Evolutionary conservation across 1,284 basidiomycete species (phyloP).

Genomic region (Golubevia sp.): DNA sequence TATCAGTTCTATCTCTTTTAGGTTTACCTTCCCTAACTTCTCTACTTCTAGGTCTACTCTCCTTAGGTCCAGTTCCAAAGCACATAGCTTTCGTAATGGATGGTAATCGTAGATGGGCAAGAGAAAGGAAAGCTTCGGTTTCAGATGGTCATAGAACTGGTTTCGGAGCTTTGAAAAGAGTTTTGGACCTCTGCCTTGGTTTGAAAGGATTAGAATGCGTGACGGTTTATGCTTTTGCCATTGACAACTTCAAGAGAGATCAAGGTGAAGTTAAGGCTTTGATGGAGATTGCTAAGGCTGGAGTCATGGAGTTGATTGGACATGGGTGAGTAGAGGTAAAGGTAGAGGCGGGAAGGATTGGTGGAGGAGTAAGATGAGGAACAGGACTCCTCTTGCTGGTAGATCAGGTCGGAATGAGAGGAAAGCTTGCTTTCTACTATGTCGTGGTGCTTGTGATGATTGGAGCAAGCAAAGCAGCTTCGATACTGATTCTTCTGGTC

Average conservation of each 20-base stretch:
- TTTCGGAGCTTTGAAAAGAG: conserved; percentile 76
- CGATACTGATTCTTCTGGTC: background rate
- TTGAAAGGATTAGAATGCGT: conserved; percentile 66
- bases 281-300: conserved; percentile 82
- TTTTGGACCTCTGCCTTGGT: conserved; percentile 51
- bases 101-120: conserved; percentile 90
- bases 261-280: conserved; percentile 83
- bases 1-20: too few species aligned
- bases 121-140: conserved; percentile 71
- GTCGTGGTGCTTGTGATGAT: too few species aligned
- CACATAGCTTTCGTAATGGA: conserved; percentile 99
- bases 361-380: background rate
- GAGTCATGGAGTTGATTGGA: conserved; percentile 78
- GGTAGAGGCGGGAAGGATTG: background rate
- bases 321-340: conserved; percentile 71
- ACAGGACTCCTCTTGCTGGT: too few species aligned
- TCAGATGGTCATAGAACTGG: conserved; percentile 83
- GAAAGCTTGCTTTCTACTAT: too few species aligned
- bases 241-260: conserved; percentile 94
- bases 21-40: background rate
- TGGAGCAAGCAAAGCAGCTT: background rate
- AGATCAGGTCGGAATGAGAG: too few species aligned
- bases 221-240: conserved; percentile 92
- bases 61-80: conserved; percentile 77
- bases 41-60: conserved; percentile 18